phyloP scores from a whole-genome alignment of 139 green algal species.

The Chloropicon primus region DNA sequence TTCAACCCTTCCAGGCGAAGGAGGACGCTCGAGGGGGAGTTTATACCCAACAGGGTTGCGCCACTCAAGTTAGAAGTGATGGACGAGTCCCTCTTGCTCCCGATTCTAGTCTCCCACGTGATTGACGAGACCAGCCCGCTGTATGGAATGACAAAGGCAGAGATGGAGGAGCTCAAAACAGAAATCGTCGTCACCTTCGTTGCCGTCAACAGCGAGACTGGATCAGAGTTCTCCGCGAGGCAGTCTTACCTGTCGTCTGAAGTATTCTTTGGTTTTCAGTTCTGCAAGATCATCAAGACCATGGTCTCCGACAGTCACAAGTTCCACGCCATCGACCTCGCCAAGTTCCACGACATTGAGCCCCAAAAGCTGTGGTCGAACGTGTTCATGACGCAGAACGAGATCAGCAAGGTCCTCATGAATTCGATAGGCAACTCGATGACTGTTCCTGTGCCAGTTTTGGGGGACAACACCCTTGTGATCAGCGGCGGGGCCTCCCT shows the following conservation, averaged over 20 bases:
- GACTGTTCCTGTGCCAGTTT: not conserved
- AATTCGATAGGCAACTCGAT: not conserved
- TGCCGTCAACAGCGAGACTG: not conserved
- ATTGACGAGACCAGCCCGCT: slow-evolving; percentile 72
- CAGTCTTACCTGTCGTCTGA: not conserved
- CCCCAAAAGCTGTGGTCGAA: not conserved
- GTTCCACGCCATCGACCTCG: not conserved
- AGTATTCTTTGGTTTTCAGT: not conserved
- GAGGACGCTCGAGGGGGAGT: not conserved
- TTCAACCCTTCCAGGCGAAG: slow-evolving; percentile 12
- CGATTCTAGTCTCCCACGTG: slow-evolving; percentile 62
- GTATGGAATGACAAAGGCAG: slow-evolving; percentile 49
- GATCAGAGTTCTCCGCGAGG: not conserved
- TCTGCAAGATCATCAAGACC: not conserved
- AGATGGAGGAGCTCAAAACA: slow-evolving; percentile 30
- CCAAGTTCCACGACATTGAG: not conserved
- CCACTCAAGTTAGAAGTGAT: not conserved
- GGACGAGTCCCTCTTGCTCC: slow-evolving; percentile 66
- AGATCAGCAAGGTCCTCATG: not conserved
- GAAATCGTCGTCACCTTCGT: slow-evolving; percentile 74
- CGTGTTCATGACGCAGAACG: not conserved
- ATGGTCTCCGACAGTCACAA: not conserved
- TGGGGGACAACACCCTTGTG: not conserved
- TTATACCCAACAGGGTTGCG: not conserved
- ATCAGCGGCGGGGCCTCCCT: not conserved